Evolutionary conservation across 768 basidiomycete species (phyloP), one percentile per base, ranked within the genome.

Genomic region (Boletus speciosus): DNA sequence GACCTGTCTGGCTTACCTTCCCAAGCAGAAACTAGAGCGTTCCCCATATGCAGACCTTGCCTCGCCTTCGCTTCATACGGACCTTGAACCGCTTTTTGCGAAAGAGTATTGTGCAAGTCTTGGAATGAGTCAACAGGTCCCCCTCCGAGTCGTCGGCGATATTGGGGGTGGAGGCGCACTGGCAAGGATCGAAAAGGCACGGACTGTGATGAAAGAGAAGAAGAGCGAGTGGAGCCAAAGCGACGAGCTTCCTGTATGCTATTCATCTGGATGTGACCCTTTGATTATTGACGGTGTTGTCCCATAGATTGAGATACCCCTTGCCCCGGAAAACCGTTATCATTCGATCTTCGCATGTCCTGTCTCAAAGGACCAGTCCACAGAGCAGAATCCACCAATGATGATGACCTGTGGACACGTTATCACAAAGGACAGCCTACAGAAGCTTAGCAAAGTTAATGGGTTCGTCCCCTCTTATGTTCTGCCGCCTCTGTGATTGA

Each of bases 321-420:
- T 98, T 11, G 82, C 89, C 1, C 78, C 90, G 2, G 85, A 90
- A 59, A 88, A 95, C 64, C 80, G 93, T 29, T 98, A 95, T 71
- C 97, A 99, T 70, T 97, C 95, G 1, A 88, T 98, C 53, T 98
- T 99, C 69, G 86, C 93, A 44, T 99, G 97, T 70, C 92, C 97
- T 0, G 97, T 99, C 21, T 96, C 93, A 9, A 98, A 98, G 72
- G 96, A 98, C 64, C 96, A 97, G 72, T 86, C 93, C 23, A 95
- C 91, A 5, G 88, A 92, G 49, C 71, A 79, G 54, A 99, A 99
- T 68, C 97, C 94, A 9, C 96, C 97, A 0, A 97, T 97, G 93
- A 95, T 98, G 90, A 88, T 99, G 79, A 74, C 76, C 4, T 98
- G 97, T 67, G 97, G 96, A 2, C 97, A 99, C 71, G 94, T 97